Percentiles rank a stretch among this genome's conserved stretches.
phyloP scores from a whole-genome alignment of 805 yeast genomes.

The Sugiyamaella mastotermitis region DNA sequence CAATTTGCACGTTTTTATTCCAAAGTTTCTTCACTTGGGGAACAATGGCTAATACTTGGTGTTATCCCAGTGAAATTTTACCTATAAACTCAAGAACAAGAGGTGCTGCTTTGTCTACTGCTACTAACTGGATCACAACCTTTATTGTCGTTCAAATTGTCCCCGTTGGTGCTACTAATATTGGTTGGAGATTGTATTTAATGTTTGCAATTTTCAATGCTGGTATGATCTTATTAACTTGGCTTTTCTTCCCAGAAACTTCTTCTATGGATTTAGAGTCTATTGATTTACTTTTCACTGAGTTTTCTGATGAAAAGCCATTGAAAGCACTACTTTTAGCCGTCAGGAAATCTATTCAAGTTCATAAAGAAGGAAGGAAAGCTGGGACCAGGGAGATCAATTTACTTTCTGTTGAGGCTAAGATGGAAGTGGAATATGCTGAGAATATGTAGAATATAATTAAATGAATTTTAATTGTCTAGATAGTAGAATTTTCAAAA shows the following conservation, averaged over 20 bases:
- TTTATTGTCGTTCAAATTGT: conserved; percentile 23
- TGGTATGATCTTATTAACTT: conserved; percentile 30
- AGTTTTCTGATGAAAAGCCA: conserved; percentile 19
- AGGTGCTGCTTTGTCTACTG: conserved; percentile 54
- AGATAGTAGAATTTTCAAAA: too few species aligned
- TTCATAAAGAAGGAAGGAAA: too few species aligned
- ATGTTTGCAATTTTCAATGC: conserved; percentile 11
- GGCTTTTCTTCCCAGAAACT: conserved; percentile 41
- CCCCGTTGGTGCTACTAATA: conserved; percentile 49
- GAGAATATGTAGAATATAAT: too few species aligned
- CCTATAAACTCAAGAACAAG: conserved; percentile 63
- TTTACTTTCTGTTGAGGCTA: too few species aligned
- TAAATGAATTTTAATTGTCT: too few species aligned
- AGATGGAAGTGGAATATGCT: too few species aligned
- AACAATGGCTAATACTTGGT: conserved; percentile 44
- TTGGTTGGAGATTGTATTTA: conserved; percentile 39
- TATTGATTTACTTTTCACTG: conserved; percentile 41
- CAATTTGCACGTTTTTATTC: conserved; percentile 32
- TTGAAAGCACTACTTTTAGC: not conserved
- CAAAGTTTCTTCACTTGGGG: conserved; percentile 31
- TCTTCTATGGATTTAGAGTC: conserved; percentile 43
- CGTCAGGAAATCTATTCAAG: conserved; percentile 1
- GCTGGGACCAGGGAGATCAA: too few species aligned
- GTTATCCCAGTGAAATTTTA: conserved; percentile 58
- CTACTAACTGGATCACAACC: conserved; percentile 58